Base-by-base conservation (phyloP, 2,329 filamentous ascomycete species). In the Venturia pyrina region DNA sequence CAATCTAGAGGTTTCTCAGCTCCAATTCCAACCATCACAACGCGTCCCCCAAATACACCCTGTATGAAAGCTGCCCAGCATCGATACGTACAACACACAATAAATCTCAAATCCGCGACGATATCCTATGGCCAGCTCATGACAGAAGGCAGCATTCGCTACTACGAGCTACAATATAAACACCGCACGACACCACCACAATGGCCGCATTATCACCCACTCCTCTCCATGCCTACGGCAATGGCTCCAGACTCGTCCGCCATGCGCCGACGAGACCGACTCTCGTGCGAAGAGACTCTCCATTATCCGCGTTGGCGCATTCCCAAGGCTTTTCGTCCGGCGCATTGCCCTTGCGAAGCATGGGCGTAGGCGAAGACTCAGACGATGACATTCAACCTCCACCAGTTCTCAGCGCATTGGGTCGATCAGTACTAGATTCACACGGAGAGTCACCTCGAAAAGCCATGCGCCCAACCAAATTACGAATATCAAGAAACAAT, bases 331-430 rank as follows among this genome's bases (percentile, higher is more conserved):
- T 80, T 69, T 37, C 66, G 7, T 64, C 65, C 11, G 65, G 48
- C 40, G 62, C 60, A 74, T 75, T 28, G 74, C 78, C 37, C 73
- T 80, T 68, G 21, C 78, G 80, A 70, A 78, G 77, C 69, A 80
- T 82, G 69, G 74, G 79, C 72, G 78, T 87, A 70, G 88, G 90
- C 71, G 93, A 96, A 74, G 96, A 91, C 80, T 96, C 93, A 32
- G 93, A 97, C 77, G 93, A 97, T 72, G 90, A 96, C 37, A 89
- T 90, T 19, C 89, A 91, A 70, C 73, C 78, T 64, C 92, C 92
- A 71, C 91, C 95, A 85, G 96, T 95, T 79, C 89, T 97, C 74
- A 97, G 93, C 91, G 24, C 81, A 97, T 19, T 82, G 97, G 64
- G 82, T 81, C 62, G 76, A 77, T 28, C 80, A 81, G 65, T 78